Percentiles rank a stretch among this genome's conserved stretches.
Conservation (phyloP, 176 grass and related monocot species). For the Oryza longistaminata region DNA sequence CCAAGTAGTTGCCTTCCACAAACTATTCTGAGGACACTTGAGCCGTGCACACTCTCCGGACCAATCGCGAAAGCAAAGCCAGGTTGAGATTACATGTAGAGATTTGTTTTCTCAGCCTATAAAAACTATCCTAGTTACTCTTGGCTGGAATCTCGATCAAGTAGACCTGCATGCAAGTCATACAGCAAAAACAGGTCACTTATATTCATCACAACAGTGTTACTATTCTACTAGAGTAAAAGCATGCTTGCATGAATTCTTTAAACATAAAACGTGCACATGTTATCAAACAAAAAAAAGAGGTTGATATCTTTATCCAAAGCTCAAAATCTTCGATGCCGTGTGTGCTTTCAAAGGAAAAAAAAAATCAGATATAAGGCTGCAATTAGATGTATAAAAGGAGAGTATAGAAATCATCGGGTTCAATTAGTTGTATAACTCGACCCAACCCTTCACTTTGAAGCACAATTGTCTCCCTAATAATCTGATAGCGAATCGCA, state of each 20-base stretch:
- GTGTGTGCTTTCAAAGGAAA: too few species aligned
- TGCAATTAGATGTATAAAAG: too few species aligned
- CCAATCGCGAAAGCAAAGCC: background rate
- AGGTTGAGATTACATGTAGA: conserved; percentile 3
- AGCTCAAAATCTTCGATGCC: too few species aligned
- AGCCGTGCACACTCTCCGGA: background rate
- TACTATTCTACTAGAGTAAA: background rate
- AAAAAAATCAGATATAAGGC: too few species aligned
- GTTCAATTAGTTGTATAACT: too few species aligned
- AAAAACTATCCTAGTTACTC: conserved; percentile 8
- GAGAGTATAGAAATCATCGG: too few species aligned
- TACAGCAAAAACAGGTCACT: background rate
- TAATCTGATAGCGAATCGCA: too few species aligned
- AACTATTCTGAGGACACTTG: background rate
- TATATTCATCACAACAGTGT: background rate
- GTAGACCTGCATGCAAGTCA: conserved; percentile 31
- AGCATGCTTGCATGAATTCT: background rate
- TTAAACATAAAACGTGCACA: background rate
- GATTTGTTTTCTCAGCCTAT: background rate
- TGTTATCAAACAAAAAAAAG: too few species aligned
- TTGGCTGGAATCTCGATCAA: conserved; percentile 13
- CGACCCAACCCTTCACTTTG: too few species aligned
- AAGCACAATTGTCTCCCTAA: too few species aligned
- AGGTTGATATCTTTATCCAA: too few species aligned
- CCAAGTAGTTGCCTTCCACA: background rate